Evolutionary conservation across 2,329 filamentous ascomycete genomes (phyloP).

Genomic region (Teratosphaeria epicoccoides): DNA sequence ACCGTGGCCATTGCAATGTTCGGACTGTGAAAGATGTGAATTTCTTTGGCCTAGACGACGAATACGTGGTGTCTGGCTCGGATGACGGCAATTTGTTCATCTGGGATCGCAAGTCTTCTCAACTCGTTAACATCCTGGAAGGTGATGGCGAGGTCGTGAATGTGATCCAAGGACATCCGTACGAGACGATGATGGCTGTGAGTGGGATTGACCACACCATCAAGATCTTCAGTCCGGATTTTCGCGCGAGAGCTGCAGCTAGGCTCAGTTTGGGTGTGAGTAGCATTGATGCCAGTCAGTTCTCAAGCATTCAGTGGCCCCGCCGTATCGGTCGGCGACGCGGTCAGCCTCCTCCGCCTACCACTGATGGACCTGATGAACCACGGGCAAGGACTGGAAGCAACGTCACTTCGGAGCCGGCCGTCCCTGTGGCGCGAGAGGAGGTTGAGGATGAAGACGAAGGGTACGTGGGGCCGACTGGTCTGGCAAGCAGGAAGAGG

Average conservation of each 20-base stretch:
- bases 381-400: not conserved
- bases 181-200: slow-evolving; percentile 55
- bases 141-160: slow-evolving; percentile 62
- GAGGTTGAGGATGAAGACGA: slow-evolving; percentile 27
- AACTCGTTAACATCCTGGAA: slow-evolving; percentile 54
- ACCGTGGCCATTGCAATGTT: slow-evolving; percentile 56
- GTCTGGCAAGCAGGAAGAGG: slow-evolving; percentile 46
- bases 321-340: slow-evolving; percentile 7
- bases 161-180: slow-evolving; percentile 57
- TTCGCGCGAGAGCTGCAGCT: slow-evolving; percentile 46
- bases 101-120: slow-evolving; percentile 53
- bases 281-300: slow-evolving; percentile 33
- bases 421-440: slow-evolving; percentile 7
- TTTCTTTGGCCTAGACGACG: slow-evolving; percentile 55
- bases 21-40: slow-evolving; percentile 61
- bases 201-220: slow-evolving; percentile 59
- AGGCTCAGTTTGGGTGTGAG: slow-evolving; percentile 48
- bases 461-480: slow-evolving; percentile 30
- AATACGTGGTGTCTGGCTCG: slow-evolving; percentile 57
- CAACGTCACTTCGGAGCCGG: slow-evolving; percentile 18
- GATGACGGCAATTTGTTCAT: slow-evolving; percentile 59
- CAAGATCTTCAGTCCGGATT: slow-evolving; percentile 57
- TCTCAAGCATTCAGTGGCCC: slow-evolving; percentile 31
- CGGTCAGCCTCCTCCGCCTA: not conserved
- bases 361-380: not conserved